phyloP scores from a whole-genome alignment of 140 eudicot species.

The Senecio squalidus region DNA sequence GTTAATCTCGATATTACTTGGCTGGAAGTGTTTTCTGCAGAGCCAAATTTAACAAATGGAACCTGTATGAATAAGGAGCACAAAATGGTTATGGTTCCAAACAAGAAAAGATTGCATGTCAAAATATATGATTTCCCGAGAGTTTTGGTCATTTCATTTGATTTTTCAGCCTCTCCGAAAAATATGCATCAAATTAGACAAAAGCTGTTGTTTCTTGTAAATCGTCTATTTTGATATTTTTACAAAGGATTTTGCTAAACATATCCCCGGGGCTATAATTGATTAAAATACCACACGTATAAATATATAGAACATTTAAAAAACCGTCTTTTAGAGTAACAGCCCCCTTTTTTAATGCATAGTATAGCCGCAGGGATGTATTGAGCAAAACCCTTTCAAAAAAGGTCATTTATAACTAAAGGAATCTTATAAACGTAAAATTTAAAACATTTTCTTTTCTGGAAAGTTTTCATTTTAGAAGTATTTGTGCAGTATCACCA shows the following conservation, averaged over 20 bases:
- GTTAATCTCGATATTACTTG: conserved; percentile 4
- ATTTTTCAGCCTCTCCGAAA: neutral
- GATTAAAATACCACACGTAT: too few species aligned
- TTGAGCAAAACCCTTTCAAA: too few species aligned
- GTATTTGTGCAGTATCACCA: too few species aligned
- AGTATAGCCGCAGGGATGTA: too few species aligned
- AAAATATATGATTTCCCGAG: neutral
- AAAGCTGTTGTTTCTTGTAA: neutral
- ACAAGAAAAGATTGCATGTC: neutral
- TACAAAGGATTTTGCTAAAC: neutral
- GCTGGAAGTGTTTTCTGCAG: conserved; percentile 1
- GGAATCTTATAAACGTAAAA: too few species aligned
- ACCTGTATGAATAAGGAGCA: conserved; percentile 18
- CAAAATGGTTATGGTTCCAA: neutral
- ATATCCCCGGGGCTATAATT: too few species aligned
- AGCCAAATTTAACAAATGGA: conserved; percentile 17
- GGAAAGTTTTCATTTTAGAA: too few species aligned
- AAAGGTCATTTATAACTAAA: too few species aligned
- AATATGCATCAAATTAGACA: neutral
- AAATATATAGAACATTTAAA: too few species aligned
- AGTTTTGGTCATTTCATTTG: neutral
- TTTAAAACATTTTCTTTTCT: too few species aligned
- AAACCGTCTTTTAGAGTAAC: too few species aligned
- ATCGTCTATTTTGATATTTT: neutral
- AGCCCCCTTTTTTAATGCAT: too few species aligned